These are phyloP conservation scores for Trichocladium antarcticum DNA, from an alignment of 495 filamentous ascomycete species.

Conservation along the genomic window DNA sequence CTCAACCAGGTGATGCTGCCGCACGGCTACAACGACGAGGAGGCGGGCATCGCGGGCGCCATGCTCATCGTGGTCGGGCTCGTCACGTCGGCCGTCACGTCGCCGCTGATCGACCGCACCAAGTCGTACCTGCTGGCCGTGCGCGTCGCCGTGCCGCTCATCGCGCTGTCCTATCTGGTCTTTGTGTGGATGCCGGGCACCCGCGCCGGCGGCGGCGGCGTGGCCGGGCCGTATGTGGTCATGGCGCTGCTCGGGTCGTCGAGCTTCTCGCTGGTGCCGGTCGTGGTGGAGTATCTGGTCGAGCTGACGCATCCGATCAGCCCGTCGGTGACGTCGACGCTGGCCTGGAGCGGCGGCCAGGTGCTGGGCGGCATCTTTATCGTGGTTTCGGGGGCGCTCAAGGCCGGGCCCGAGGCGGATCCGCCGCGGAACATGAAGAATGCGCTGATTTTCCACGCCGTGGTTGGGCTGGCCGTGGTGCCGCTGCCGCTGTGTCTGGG, in stretches of 20 bases:
- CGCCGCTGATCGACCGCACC: conserved; percentile 72
- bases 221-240: conserved; percentile 64
- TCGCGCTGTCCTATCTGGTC: conserved; percentile 58
- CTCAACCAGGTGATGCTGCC: conserved; percentile 83
- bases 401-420: conserved; percentile 40
- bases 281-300: conserved; percentile 75
- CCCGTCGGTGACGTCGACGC: conserved; percentile 73
- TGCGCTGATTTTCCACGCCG: conserved; percentile 68
- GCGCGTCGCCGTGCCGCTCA: conserved; percentile 62
- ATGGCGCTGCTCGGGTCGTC: conserved; percentile 64
- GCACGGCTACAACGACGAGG: conserved; percentile 64
- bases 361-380: conserved; percentile 74
- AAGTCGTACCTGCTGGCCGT: conserved; percentile 69
- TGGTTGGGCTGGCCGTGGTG: conserved; percentile 51
- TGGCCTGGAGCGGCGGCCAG: conserved; percentile 78
- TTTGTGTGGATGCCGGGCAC: conserved; percentile 75
- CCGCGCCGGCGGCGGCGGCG: conserved; percentile 25
- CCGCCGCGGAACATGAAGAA: conserved; percentile 61
- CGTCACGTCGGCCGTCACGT: conserved; percentile 58
- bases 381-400: conserved; percentile 67
- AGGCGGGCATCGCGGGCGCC: conserved; percentile 83
- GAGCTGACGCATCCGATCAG: conserved; percentile 78
- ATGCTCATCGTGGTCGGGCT: conserved; percentile 86
- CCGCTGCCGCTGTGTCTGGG: conserved; percentile 60
- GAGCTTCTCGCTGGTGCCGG: conserved; percentile 68